Evolutionary conservation across 108 stramenopile species (phyloP).

Genomic region (Asterionellopsis glacialis): DNA sequence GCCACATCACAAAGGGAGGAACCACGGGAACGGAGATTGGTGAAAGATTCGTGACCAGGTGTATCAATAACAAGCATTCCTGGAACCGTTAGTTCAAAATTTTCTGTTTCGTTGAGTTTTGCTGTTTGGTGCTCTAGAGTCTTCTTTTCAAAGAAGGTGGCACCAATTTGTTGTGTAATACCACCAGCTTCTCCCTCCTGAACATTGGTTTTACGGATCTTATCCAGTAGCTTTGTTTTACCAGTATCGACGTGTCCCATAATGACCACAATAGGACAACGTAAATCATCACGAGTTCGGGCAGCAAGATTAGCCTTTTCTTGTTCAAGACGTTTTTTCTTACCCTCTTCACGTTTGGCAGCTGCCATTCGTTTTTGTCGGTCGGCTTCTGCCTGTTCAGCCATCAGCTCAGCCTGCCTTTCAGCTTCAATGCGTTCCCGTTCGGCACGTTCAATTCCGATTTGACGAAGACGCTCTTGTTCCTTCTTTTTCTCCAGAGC

Average conservation of each 20-base stretch:
- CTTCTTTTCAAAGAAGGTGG: constrained; percentile 97
- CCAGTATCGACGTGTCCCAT: constrained; percentile 99
- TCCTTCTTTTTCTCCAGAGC: constrained; percentile 85
- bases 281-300: constrained; percentile 85
- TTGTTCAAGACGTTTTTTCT: constrained; percentile 64
- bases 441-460: constrained; percentile 77
- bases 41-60: constrained; percentile 98
- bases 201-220: constrained; percentile 98
- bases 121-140: constrained; percentile 83
- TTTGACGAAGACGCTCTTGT: constrained; percentile 65
- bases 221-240: constrained; percentile 98
- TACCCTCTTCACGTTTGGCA: constrained; percentile 80
- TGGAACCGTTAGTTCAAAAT: constrained; percentile 86
- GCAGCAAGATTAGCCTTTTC: constrained; percentile 82
- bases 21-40: constrained; percentile 95
- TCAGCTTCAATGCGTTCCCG: constrained; percentile 77
- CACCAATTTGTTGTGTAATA: constrained; percentile 99
- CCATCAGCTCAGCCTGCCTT: constrained; percentile 49
- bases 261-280: constrained; percentile 96
- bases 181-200: constrained; percentile 99
- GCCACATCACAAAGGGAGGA: constrained; percentile 98
- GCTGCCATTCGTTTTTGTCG: constrained; percentile 37
- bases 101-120: constrained; percentile 79
- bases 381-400: constrained; percentile 52
- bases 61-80: constrained; percentile 99